Percentiles rank a stretch among this genome's conserved stretches.
Evolutionary conservation across 345 rosid species (phyloP).

Genomic region (Gossypium sturtianum): DNA sequence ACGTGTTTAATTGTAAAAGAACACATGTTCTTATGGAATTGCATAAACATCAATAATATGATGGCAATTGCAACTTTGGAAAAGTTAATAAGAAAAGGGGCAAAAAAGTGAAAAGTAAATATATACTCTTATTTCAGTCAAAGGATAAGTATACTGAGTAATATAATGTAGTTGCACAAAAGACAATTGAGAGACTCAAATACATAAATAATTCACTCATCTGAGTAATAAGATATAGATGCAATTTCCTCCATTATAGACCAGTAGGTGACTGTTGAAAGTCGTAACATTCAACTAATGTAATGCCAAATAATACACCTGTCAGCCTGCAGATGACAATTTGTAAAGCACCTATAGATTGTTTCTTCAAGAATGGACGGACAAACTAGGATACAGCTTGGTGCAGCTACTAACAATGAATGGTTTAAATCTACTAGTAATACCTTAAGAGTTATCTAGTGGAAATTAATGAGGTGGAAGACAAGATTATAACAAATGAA

Average conservation of each 20-base stretch:
- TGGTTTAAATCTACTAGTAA: background rate
- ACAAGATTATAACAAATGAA: background rate
- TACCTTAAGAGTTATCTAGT: background rate
- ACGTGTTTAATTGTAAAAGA: no score
- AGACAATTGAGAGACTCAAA: background rate
- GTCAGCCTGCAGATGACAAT: slow-evolving; percentile 4
- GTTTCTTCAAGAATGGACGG: slow-evolving; percentile 1
- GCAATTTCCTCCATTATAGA: slow-evolving; percentile 2
- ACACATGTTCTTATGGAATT: background rate
- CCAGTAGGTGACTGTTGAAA: background rate
- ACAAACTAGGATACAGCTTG: slow-evolving; percentile 1
- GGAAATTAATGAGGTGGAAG: background rate
- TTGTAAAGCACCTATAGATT: background rate
- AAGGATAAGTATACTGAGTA: no score
- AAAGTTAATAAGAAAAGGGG: no score
- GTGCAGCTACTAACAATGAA: background rate
- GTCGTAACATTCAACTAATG: slow-evolving; percentile 4
- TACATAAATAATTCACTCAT: background rate
- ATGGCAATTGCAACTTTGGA: no score
- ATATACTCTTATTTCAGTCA: no score
- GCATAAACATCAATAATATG: background rate
- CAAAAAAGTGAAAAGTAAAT: no score
- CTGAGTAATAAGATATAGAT: background rate
- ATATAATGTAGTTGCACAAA: background rate
- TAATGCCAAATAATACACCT: background rate